Percentiles rank a stretch among this genome's conserved stretches.
phyloP scores from a whole-genome alignment of 2,329 filamentous ascomycete species.

The Furcasterigmium furcatum region DNA sequence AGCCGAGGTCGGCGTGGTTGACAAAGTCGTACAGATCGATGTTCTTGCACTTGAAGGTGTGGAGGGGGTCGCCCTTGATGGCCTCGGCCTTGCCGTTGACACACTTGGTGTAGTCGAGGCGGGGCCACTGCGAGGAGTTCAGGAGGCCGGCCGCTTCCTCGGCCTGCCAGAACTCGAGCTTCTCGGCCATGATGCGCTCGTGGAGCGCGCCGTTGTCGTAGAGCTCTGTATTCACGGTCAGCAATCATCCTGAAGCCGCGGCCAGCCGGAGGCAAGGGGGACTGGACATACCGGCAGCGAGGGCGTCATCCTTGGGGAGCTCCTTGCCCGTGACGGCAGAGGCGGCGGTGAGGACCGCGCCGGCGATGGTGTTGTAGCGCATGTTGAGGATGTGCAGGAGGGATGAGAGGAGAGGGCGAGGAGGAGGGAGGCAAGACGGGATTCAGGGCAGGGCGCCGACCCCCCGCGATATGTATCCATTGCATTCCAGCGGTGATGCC shows the following conservation, averaged over 20 bases:
- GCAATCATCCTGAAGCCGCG: too few relatives aligned
- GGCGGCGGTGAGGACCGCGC: constrained; percentile 1
- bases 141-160: constrained; percentile 4
- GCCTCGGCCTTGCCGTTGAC: constrained; percentile 11
- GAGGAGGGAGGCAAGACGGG: background rate
- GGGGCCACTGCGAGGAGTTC: constrained; percentile 8
- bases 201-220: constrained; percentile 5
- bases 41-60: constrained; percentile 14
- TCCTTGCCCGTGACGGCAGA: constrained; percentile 19
- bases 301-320: constrained; percentile 21
- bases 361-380: constrained; percentile 8
- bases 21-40: constrained; percentile 46
- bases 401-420: background rate
- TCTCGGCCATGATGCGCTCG: constrained; percentile 5
- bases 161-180: constrained; percentile 2
- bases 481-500: too few relatives aligned
- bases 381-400: constrained; percentile 7
- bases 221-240: background rate
- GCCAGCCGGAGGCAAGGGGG: too few relatives aligned
- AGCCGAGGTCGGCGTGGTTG: constrained; percentile 47
- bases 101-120: constrained; percentile 7
- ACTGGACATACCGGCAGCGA: constrained; percentile 15
- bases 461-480: background rate
- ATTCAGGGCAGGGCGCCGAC: background rate
- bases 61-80: constrained; percentile 11